These are phyloP conservation scores for Phytophthora sp. DNA, from an alignment of 352 stramenopile genomes.

Conservation along the genomic window DNA sequence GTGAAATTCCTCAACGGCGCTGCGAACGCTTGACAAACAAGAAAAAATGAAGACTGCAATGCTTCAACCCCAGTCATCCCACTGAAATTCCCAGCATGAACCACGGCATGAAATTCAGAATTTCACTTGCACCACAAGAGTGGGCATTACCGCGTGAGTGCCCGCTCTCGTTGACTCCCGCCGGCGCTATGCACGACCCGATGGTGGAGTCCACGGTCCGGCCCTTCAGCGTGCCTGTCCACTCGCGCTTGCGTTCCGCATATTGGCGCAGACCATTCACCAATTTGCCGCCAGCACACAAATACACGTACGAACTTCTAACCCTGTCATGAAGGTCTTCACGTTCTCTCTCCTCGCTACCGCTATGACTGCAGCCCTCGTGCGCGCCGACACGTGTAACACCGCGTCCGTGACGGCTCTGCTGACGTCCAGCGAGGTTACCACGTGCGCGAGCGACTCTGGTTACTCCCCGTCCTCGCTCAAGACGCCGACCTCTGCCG, in stretches of 20 bases:
- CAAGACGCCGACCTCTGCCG: conserved; percentile 20
- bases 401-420: conserved; percentile 27
- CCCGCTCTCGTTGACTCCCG: conserved; percentile 18
- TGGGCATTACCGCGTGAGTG: conserved; percentile 24
- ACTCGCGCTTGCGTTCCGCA: conserved; percentile 16
- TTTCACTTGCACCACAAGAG: too few relatives aligned
- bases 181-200: conserved; percentile 21
- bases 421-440: conserved; percentile 15
- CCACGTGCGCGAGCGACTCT: conserved; percentile 36
- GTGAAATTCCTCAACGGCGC: background rate
- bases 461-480: conserved; percentile 41
- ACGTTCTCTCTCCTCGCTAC: conserved; percentile 21
- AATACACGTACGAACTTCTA: conserved; percentile 16
- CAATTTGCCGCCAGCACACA: conserved; percentile 28
- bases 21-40: conserved; percentile 8
- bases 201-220: conserved; percentile 17
- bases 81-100: too few relatives aligned
- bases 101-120: too few relatives aligned
- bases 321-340: conserved; percentile 39
- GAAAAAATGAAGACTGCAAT: background rate
- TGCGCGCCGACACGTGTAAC: conserved; percentile 36
- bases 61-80: conserved; percentile 12
- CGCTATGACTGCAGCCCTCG: conserved; percentile 23
- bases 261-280: conserved; percentile 18
- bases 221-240: conserved; percentile 18